phyloP scores from a whole-genome alignment of 1,139 yeast genomes.

The Nakaseomyces sp. region DNA sequence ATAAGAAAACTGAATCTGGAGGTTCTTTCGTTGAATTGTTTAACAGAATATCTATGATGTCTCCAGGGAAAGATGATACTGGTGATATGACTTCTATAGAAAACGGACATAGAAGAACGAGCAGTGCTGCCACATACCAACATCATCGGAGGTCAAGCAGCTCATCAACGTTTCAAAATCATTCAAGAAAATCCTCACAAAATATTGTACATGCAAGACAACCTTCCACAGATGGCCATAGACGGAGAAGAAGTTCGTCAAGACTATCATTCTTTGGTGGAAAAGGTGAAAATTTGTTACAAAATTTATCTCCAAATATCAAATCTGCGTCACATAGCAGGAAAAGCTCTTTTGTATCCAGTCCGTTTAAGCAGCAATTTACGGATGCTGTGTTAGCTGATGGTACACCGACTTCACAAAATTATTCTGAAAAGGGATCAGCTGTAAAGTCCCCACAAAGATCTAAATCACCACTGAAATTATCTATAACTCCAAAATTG shows the following conservation, averaged over 20 bases:
- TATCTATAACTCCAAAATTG: not conserved
- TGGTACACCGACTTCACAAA: slow-evolving; percentile 1
- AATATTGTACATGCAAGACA: slow-evolving; percentile 4
- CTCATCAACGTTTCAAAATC: slow-evolving; percentile 5
- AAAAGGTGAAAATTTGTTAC: slow-evolving; percentile 7
- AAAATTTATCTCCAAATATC: slow-evolving; percentile 9
- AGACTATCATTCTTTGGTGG: slow-evolving; percentile 16
- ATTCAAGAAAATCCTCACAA: slow-evolving; percentile 12
- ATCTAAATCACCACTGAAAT: not conserved
- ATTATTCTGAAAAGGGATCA: not conserved
- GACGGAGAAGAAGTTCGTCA: slow-evolving; percentile 27
- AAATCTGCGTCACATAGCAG: slow-evolving; percentile 14
- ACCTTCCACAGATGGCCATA: slow-evolving; percentile 11
- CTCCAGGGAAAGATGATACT: slow-evolving; percentile 14
- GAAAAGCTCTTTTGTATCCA: slow-evolving; percentile 10
- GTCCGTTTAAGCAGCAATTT: slow-evolving; percentile 11
- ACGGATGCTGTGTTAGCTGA: slow-evolving; percentile 4
- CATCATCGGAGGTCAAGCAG: slow-evolving; percentile 1
- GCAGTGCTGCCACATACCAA: slow-evolving; percentile 1
- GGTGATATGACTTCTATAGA: slow-evolving; percentile 1
- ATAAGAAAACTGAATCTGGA: slow-evolving; percentile 25
- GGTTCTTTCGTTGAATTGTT: slow-evolving; percentile 30
- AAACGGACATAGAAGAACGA: slow-evolving; percentile 6
- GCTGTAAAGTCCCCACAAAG: not conserved
- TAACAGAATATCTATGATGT: slow-evolving; percentile 27